Base-by-base conservation (phyloP, 805 yeast species). In the Ogataea pini region DNA sequence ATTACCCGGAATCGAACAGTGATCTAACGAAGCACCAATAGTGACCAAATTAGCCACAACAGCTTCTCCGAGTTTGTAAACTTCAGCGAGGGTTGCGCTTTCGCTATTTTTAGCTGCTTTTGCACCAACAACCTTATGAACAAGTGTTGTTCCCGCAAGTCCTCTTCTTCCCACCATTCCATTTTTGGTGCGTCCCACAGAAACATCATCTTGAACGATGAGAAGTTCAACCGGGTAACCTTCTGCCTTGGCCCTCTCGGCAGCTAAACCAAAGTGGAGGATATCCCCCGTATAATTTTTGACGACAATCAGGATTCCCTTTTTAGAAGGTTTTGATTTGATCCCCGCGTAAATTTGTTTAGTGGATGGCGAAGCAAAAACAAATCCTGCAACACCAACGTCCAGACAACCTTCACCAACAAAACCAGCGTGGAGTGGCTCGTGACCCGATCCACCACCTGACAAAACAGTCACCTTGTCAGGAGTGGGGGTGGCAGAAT, bases 361-460 rank as follows among this genome's bases (percentile, higher is more conserved):
- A 1, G 96, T 89, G 17, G 72, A 67, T 3, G 98, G 98, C 12
- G 96, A 89, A 0, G 97, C 97, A 72, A 91, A 91, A n/a, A 89
- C 77, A 46, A 85, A 81, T 31, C 98, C 98, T 46, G 90, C 82
- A 4, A 91, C 96, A 0, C 96, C 97, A 34, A 84, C 95, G 56
- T 87, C 89, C 34, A 91, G 67, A 57, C 86, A 70, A 42, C 95
- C 95, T 12, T 80, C 75, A 10, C 97, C 97, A 18, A 91, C 90
- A 64, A 82, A 91, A 0, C 96, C 97, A 7, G 88, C 91, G 61
- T 92, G 97, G 3, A 90, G 75, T 20, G 97, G 97, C 68, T 91
- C 98, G 63, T 91, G 98, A 41, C 98, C 98, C 12, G 91, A 82
- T 22, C 97, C 97, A 47, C 98, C 98, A 50, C 97, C 97, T 28